phyloP scores from a whole-genome alignment of 2,329 filamentous ascomycete species.

The Pseudogymnoascus sp. region DNA sequence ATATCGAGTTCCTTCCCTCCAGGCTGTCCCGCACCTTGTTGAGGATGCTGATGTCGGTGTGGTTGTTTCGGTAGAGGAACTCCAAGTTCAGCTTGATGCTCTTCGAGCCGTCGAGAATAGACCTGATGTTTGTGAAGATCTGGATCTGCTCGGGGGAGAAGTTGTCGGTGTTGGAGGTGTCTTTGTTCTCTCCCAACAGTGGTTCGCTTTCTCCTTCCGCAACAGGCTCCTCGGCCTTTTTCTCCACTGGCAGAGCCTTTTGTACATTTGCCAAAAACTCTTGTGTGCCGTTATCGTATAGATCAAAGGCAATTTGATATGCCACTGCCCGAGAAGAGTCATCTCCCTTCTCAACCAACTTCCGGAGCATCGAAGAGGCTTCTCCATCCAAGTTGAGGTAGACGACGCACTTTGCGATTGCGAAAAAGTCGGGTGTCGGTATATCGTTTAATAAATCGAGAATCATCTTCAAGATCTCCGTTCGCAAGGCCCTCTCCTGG shows the following conservation, averaged over 20 bases:
- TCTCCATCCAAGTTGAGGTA: constrained; percentile 89
- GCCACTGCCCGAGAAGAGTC: constrained; percentile 73
- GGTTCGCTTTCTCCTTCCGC: constrained; percentile 52
- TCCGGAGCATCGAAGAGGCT: constrained; percentile 76
- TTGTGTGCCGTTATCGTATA: constrained; percentile 97
- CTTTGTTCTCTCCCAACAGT: constrained; percentile 47
- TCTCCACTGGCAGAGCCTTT: constrained; percentile 61
- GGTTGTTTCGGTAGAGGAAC: constrained; percentile 93
- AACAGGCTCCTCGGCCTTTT: constrained; percentile 43
- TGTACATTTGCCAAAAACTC: constrained; percentile 91
- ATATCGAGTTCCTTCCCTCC: constrained; percentile 94
- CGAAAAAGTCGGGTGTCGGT: constrained; percentile 90
- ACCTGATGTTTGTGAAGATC: constrained; percentile 56
- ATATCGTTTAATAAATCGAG: constrained; percentile 94
- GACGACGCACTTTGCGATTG: constrained; percentile 95
- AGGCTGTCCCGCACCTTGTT: constrained; percentile 96
- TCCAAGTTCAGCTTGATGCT: constrained; percentile 93
- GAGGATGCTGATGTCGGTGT: constrained; percentile 81
- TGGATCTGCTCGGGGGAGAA: constrained; percentile 47
- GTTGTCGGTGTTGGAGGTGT: constrained; percentile 24
- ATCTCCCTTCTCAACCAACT: constrained; percentile 72
- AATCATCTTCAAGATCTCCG: constrained; percentile 80
- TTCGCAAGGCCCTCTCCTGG: constrained; percentile 80
- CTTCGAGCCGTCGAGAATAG: constrained; percentile 77
- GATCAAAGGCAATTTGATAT: constrained; percentile 95